These are phyloP conservation scores for Fusarium begoniae DNA, from an alignment of 2,329 filamentous ascomycete species.

Conservation along the genomic window DNA sequence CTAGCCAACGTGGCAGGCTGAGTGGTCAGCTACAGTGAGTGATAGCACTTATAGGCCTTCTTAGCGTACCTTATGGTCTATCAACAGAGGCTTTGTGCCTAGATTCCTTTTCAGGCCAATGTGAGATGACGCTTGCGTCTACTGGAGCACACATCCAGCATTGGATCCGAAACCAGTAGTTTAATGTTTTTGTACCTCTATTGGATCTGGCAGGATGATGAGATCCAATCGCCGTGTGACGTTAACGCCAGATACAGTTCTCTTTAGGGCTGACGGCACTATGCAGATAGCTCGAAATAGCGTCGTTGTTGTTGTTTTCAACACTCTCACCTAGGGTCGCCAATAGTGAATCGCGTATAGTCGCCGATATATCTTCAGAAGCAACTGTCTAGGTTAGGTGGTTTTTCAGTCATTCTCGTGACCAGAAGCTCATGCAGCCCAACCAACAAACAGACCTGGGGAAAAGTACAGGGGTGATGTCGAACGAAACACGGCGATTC, in stretches of 20 bases:
- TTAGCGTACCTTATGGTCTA: slow-evolving; percentile 17
- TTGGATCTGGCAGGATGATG: slow-evolving; percentile 21
- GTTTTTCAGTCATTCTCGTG: slow-evolving; percentile 22
- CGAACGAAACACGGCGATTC: slow-evolving; percentile 19
- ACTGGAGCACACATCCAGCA: background rate
- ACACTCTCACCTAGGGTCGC: background rate
- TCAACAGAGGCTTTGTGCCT: background rate
- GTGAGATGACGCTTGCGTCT: slow-evolving; percentile 12
- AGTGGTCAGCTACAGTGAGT: slow-evolving; percentile 7
- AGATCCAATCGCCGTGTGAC: slow-evolving; percentile 22
- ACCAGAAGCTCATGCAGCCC: slow-evolving; percentile 14
- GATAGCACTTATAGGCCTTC: slow-evolving; percentile 8
- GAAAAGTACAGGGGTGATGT: slow-evolving; percentile 1
- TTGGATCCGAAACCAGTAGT: slow-evolving; percentile 2
- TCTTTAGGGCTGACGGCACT: background rate
- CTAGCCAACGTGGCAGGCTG: slow-evolving; percentile 28
- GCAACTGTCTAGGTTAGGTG: background rate
- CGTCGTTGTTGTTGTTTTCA: background rate
- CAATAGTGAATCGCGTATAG: slow-evolving; percentile 29
- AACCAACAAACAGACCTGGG: slow-evolving; percentile 9
- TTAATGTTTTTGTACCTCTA: background rate
- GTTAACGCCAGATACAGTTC: slow-evolving; percentile 12
- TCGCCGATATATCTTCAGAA: slow-evolving; percentile 22
- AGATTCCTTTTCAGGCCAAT: slow-evolving; percentile 13
- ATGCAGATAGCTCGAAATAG: background rate